phyloP scores from a whole-genome alignment of 2,329 filamentous ascomycete species.

The Colletotrichum siamense region DNA sequence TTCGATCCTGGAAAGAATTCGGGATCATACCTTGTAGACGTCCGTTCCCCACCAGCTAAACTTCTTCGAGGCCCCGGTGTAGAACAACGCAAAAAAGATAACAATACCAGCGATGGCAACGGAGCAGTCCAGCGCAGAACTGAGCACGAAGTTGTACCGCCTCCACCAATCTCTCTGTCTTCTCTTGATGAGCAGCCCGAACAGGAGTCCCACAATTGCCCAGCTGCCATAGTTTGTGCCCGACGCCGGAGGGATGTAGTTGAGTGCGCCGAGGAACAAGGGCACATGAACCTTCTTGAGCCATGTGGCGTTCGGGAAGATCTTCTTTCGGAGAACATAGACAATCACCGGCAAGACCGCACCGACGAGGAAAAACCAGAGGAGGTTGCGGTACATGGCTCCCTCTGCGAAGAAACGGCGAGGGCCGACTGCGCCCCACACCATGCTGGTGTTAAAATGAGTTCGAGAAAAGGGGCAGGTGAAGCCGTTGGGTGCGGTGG shows the following conservation, averaged over 20 bases:
- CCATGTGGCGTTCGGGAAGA: constrained; percentile 19
- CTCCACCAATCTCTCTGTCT: constrained; percentile 33
- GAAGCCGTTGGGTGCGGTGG: constrained; percentile 51
- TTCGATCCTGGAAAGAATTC: rapidly evolving
- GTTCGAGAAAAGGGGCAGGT: constrained; percentile 39
- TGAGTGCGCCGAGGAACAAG: constrained; percentile 33
- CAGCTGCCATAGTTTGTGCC: constrained; percentile 38
- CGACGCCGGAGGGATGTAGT: constrained; percentile 37
- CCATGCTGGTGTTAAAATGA: constrained; percentile 58
- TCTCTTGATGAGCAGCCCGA: constrained; percentile 29
- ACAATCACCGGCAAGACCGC: constrained; percentile 51
- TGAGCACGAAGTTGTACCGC: constrained; percentile 36
- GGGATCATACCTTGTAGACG: constrained; percentile 22
- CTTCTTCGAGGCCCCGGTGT: constrained; percentile 30
- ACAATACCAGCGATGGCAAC: constrained; percentile 35
- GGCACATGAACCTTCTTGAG: constrained; percentile 34
- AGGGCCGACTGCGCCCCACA: constrained; percentile 64
- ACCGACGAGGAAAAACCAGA: constrained; percentile 61
- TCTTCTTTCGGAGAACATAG: constrained; percentile 36
- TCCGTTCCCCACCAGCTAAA: constrained; percentile 36
- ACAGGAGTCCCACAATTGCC: constrained; percentile 33
- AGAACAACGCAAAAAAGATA: constrained; percentile 38
- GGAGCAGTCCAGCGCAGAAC: constrained; percentile 35
- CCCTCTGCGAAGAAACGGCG: constrained; percentile 57
- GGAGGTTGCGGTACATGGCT: constrained; percentile 52